Base-by-base conservation (phyloP, 2,329 filamentous ascomycete genomes). In the Teratosphaeria pseudoeucalypti region DNA sequence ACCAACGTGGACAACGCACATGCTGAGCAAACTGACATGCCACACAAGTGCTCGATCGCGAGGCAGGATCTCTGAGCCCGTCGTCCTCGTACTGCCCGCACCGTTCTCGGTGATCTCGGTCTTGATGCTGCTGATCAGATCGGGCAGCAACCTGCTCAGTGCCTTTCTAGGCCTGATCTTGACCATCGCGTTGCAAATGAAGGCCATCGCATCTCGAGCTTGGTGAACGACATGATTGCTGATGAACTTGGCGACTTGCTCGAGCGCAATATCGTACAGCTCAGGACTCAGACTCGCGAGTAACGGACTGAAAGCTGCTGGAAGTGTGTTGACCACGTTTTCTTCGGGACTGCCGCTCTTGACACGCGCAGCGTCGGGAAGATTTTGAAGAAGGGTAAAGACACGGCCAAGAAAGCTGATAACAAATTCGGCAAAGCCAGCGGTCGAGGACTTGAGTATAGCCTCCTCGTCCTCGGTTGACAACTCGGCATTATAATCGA, bases 31-130 rank as follows among this genome's bases (percentile, higher is more conserved):
- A 74, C 90, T 96, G 61, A 97, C 84, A 70, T 97, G 90, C 95
- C 95, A 99, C 0, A 99, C 92, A 16, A 99, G 78, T 3, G 90
- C 94, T 58, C 94, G 83, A 72, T 99, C 94, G 65, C 94, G 85
- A 9, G 94, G 94, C 19, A 99, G 81, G 52, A 97, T 91, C 73
- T 99, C 94, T 0, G 89, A 89, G 23, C 94, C 94, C 58, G 90
- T 95, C 59, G 91, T 97, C 67, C 94, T 84, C 60, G 95, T 95
- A 1, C 92, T 97, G 1, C 92, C 95, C 23, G 94, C 94, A 56
- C 92, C 90, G 71, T 97, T 99, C 73, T 92, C 90, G 69, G 96
- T 92, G 65, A 99, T 99, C 74, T 99, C 94, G 62, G 90, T 95
- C 63, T 92, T 89, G 65, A 99, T 99, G 59, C 90, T 92, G 71